These are phyloP conservation scores for Solanum sejunctum DNA, from an alignment of 257 asterid species.

Conservation along the genomic window DNA sequence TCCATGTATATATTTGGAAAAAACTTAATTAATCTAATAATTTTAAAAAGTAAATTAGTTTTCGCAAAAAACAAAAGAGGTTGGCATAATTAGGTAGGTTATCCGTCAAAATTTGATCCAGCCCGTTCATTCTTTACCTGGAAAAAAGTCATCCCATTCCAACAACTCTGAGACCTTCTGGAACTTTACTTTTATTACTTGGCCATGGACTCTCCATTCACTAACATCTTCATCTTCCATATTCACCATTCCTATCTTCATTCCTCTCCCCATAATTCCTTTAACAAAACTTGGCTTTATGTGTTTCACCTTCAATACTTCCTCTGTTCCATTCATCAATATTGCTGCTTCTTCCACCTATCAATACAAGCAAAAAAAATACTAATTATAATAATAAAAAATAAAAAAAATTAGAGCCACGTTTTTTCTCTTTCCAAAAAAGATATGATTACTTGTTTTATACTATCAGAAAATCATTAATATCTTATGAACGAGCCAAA, in stretches of 20 bases:
- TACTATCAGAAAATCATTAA: not conserved
- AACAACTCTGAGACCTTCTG: slow-evolving; percentile 38
- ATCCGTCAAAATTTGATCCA: not conserved
- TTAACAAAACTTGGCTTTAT: slow-evolving; percentile 55
- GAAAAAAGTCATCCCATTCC: slow-evolving; percentile 70
- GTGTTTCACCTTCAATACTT: slow-evolving; percentile 28
- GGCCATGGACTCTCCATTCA: slow-evolving; percentile 44
- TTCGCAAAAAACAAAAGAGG: not conserved
- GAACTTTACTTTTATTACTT: slow-evolving; percentile 21
- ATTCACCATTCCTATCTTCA: slow-evolving; percentile 61
- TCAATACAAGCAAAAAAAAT: not conserved
- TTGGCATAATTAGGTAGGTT: not conserved
- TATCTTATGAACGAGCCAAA: not conserved
- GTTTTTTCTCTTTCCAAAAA: not conserved
- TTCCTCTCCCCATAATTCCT: slow-evolving; percentile 22
- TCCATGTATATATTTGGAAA: not conserved
- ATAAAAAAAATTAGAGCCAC: not conserved
- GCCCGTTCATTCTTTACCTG: not conserved
- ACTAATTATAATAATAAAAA: too few species aligned
- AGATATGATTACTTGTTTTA: not conserved
- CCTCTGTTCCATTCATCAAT: slow-evolving; percentile 3
- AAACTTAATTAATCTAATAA: not conserved
- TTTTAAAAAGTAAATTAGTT: not conserved
- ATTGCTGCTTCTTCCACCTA: slow-evolving; percentile 33
- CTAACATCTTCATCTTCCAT: slow-evolving; percentile 65